These are phyloP conservation scores for Candida endomychidarum DNA, from an alignment of 805 yeast species.

Conservation along the genomic window DNA sequence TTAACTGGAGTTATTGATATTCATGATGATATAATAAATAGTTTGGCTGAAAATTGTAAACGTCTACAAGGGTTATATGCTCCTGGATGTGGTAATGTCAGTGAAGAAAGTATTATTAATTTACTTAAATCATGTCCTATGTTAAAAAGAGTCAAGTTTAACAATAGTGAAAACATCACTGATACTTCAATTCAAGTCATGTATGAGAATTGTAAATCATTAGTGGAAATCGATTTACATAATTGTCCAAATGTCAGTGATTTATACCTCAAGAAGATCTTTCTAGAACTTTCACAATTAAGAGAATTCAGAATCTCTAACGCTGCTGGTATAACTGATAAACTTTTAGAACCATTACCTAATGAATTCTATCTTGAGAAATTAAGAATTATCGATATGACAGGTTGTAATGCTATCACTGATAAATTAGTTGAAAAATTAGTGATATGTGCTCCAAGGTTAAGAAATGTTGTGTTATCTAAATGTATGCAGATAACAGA, in stretches of 20 bases:
- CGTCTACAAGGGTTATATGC: slow-evolving; percentile 88
- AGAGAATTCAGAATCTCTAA: slow-evolving; percentile 83
- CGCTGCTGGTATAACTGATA: slow-evolving; percentile 68
- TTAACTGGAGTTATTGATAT: slow-evolving; percentile 70
- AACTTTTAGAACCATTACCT: slow-evolving; percentile 56
- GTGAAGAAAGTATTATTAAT: slow-evolving; percentile 59
- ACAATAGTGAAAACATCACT: slow-evolving; percentile 65
- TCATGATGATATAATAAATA: slow-evolving; percentile 64
- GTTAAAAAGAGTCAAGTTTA: slow-evolving; percentile 79
- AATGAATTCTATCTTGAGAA: slow-evolving; percentile 53
- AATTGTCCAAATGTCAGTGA: slow-evolving; percentile 76
- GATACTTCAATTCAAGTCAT: slow-evolving; percentile 61
- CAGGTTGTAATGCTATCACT: slow-evolving; percentile 77
- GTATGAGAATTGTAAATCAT: slow-evolving; percentile 68
- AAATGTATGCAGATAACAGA: slow-evolving; percentile 89
- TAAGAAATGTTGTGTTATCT: slow-evolving; percentile 84
- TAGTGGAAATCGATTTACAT: slow-evolving; percentile 89
- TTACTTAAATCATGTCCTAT: slow-evolving; percentile 65
- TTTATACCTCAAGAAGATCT: slow-evolving; percentile 53
- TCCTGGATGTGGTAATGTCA: slow-evolving; percentile 74
- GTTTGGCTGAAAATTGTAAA: slow-evolving; percentile 69
- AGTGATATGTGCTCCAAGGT: slow-evolving; percentile 74
- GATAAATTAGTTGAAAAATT: slow-evolving; percentile 75
- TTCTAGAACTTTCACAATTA: slow-evolving; percentile 63
- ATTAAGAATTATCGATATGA: slow-evolving; percentile 78